Base-by-base conservation (phyloP, 169 alveolate genomes). In the Cryptosporidium ubiquitum region DNA sequence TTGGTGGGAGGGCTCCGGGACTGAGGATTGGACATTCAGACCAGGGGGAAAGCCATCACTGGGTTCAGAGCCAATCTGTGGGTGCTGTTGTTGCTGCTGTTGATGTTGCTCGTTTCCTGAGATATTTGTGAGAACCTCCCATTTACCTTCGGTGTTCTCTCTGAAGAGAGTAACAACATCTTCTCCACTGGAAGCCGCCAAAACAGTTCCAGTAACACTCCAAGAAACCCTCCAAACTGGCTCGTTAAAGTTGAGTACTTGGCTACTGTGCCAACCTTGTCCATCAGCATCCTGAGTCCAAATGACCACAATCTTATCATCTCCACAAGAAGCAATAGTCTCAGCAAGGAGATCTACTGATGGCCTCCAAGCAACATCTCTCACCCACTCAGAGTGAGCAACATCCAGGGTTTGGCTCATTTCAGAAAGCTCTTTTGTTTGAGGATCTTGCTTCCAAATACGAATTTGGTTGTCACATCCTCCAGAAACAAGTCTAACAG, bases 291-390 rank as follows among this genome's bases (percentile, higher is more conserved):
- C 94, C 68, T 92, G 92, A 70, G 84, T 69, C 93, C 95, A 92
- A 33, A 92, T 84, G 26, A 92, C 91, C 14, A 93, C 95, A 3
- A 85, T 91, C 71, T 84, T 69, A 84, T 93, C 96, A 52, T 93
- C 96, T 40, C 94, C 85, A 84, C 97, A 93, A 35, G 95, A 91
- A 66, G 97, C 97, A 37, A 94, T 89, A 64, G 91, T 73, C 57
- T 93, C 94, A 33, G 85, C 86, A 31, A 55, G 40, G 26, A 84
- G 75, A 68, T 93, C 94, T 23, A 93, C 75, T 20, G 92, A 92
- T 29, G 97, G 96, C 75, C 95, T 86, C 96, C 97, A 96, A 14
- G 97, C 97, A 39, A 96, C 96, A 60, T 94, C 97, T 68, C 98
- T 84, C 33, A 95, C 96, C 97, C 96, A 86, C 52, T 94, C 94